Percentiles rank a stretch among this genome's conserved stretches.
phyloP scores from a whole-genome alignment of 2,329 filamentous ascomycete species.

The Domatiomyces globalis region DNA sequence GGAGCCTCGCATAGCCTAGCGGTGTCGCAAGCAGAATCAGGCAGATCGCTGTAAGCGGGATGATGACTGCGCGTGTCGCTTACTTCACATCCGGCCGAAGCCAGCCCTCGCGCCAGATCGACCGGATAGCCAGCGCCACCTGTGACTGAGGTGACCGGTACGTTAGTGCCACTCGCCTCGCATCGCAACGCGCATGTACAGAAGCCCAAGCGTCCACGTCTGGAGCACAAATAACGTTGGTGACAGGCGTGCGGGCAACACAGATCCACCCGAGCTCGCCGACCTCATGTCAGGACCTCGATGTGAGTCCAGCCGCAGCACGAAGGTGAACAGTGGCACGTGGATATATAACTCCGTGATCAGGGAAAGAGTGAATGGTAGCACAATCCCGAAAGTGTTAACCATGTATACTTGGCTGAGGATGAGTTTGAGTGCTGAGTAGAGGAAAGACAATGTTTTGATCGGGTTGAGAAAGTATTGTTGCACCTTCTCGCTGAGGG shows the following conservation, averaged over 20 bases:
- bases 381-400: slow-evolving; percentile 56
- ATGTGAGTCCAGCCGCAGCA: slow-evolving; percentile 22
- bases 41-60: slow-evolving; percentile 56
- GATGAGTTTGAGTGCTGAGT: slow-evolving; percentile 20
- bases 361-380: slow-evolving; percentile 66
- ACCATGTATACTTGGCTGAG: slow-evolving; percentile 58
- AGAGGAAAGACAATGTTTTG: slow-evolving; percentile 14
- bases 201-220: slow-evolving; percentile 81
- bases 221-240: slow-evolving; percentile 81
- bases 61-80: slow-evolving; percentile 72
- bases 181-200: slow-evolving; percentile 69
- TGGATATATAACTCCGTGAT: slow-evolving; percentile 79
- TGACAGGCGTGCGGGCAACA: slow-evolving; percentile 14
- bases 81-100: slow-evolving; percentile 63
- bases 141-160: slow-evolving; percentile 35
- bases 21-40: slow-evolving; percentile 50
- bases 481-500: slow-evolving; percentile 4
- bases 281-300: slow-evolving; percentile 11
- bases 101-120: slow-evolving; percentile 61
- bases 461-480: slow-evolving; percentile 7
- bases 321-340: slow-evolving; percentile 71
- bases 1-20: slow-evolving; percentile 37
- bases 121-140: slow-evolving; percentile 58
- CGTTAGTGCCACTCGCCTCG: slow-evolving; percentile 44
- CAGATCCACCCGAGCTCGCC: slow-evolving; percentile 2